Evolutionary conservation across 208 protist genomes (phyloP), one percentile per base, ranked within the genome.

Genomic region (Wallacemonas sp.): DNA sequence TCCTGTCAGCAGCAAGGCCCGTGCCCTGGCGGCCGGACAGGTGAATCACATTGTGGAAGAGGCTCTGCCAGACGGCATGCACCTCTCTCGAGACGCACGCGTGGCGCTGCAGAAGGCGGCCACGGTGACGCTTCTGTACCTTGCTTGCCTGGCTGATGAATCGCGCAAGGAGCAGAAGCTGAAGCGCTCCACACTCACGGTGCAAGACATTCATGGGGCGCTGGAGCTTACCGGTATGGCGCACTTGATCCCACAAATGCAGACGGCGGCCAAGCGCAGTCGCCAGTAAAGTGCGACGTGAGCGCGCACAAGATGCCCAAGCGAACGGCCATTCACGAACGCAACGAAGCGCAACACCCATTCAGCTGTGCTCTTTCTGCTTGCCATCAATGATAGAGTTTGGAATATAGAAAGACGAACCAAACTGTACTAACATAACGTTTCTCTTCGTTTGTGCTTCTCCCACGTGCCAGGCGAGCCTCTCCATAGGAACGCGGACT

Each of bases 71-170:
- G 76, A 79, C 25, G 85, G 83, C 0, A 87, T 91, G 72, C 79
- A 83, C 61, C 33, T 93, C 2, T 80, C 90, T 1, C 74, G 76
- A 1, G 85, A 92, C 10, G 87, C 90, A 1, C 79, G 81, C 22
- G 67, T 91, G 18, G 90, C 90, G 1, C 61, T 93, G 20, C 85
- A 95, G 55, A 95, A 95, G 72, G 81, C 72, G 10, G 83, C 90
- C 38, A 84, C 87, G 20, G 65, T 93, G 23, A 74, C 81, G 3
- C 16, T 95, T 14, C 42, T 93, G 8, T 95, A 89, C 32, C 67
- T 95, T 29, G 72, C 82, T 10, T 93, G 79, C 61, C 74, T 95
- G 18, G 87, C 85, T 2, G 84, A 91, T 16, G 84, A 89, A 46
- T 75, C 86, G 59, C 70, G 86, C 23, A 79, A 78, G 39, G 39